These are phyloP conservation scores for Bipolaris gigantea DNA, from an alignment of 2,329 filamentous ascomycete species.

Conservation along the genomic window DNA sequence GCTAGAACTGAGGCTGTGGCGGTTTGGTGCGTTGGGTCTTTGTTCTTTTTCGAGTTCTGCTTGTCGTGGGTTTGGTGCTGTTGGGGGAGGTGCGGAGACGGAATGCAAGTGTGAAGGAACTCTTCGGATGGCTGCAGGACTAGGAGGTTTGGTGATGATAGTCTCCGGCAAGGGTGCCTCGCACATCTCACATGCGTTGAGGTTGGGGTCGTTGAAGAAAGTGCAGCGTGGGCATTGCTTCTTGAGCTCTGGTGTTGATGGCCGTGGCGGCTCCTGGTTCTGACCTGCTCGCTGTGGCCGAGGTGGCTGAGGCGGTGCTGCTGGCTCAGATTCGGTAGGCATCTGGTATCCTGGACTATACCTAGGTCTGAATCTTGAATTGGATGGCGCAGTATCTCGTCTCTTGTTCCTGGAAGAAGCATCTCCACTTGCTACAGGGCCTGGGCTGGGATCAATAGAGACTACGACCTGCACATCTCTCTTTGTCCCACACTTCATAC, in stretches of 20 bases:
- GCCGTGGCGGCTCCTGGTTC: constrained; percentile 9
- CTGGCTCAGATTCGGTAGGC: constrained; percentile 21
- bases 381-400: constrained; percentile 17
- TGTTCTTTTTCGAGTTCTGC: constrained; percentile 11
- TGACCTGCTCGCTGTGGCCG: constrained; percentile 18
- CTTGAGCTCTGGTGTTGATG: constrained; percentile 32
- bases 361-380: constrained; percentile 23
- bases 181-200: constrained; percentile 41
- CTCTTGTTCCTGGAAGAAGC: constrained; percentile 12
- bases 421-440: constrained; percentile 11
- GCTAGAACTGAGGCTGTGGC: constrained; percentile 40
- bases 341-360: constrained; percentile 35
- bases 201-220: constrained; percentile 39
- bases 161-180: constrained; percentile 30
- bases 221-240: constrained; percentile 43
- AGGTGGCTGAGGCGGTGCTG: constrained; percentile 21
- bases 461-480: constrained; percentile 41
- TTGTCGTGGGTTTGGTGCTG: constrained; percentile 7
- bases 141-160: constrained; percentile 28
- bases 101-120: constrained; percentile 33
- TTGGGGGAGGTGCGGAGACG: constrained; percentile 29
- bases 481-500: constrained; percentile 41
- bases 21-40: constrained; percentile 28
- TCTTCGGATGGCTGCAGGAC: constrained; percentile 20
- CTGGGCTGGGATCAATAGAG: constrained; percentile 37